Base-by-base conservation (phyloP, 805 yeast genomes). In the Yamadazyma paraphyllophila region DNA sequence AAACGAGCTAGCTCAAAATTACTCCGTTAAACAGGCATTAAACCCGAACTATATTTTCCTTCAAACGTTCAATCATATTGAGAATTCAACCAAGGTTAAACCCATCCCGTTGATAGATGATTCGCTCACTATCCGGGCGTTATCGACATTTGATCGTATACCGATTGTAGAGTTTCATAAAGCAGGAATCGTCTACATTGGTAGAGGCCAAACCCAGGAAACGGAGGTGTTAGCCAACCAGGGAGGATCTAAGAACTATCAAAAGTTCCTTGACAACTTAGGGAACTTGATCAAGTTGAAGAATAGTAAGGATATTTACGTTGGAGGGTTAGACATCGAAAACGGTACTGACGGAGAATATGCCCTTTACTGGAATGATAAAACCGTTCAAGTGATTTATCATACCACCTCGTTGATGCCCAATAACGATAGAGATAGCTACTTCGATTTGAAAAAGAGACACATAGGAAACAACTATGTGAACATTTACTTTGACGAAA, bases 341-440 rank as follows among this genome's bases (percentile, higher is more conserved):
- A 74, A 74, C 48, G 84, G 84, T 52, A 58, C 71, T 5, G 96
- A 88, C 65, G 97, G 97, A 7, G 81, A 84, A 48, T 83, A 67
- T 56, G 88, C 94, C 0, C 66, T 83, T 44, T 78, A 80, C 41
- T 86, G 92, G 89, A 74, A 77, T 41, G 86, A 85, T 51, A 81
- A 83, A 58, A 78, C 79, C 29, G 72, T 81, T 1, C 96, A 88
- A 56, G 65, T 88, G 35, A 76, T 88, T 8, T 89, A 80, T 62
- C 96, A 89, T 60, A 78, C 87, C 8, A 82, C 90, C 2, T 87
- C 96, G 0, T 63, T 89, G 76, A 89, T 89, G 96, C 89, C 91
- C 2, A 69, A 74, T 41, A 54, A 52, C 32, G 62, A 56, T 2
- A 56, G 60, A 12, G 85, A 83, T 51, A 58, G 61, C 3, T 56